These are phyloP conservation scores for Chionographis japonica DNA, from an alignment of 106 monocot species.

Conservation along the genomic window DNA sequence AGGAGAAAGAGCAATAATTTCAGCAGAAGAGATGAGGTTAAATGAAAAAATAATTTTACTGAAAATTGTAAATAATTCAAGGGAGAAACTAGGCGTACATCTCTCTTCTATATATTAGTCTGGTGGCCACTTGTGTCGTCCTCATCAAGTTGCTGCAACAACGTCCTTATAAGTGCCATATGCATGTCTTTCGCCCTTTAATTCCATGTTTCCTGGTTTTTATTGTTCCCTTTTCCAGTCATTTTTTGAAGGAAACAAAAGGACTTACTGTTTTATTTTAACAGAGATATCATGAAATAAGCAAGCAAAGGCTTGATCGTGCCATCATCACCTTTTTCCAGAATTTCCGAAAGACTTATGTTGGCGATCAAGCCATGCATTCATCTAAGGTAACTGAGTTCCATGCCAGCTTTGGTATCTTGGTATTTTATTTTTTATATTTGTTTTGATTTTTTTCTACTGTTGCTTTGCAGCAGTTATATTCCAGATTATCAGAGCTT, in stretches of 20 bases:
- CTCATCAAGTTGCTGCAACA: too few species aligned
- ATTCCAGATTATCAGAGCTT: constrained; percentile 87
- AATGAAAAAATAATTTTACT: too few species aligned
- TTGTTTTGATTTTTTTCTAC: constrained; percentile 6
- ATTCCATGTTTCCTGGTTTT: too few species aligned
- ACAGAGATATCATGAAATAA: constrained; percentile 87
- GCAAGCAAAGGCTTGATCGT: constrained; percentile 95
- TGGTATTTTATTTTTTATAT: constrained; percentile 7
- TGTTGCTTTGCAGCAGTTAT: constrained; percentile 73
- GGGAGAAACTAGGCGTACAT: too few species aligned
- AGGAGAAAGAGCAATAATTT: too few species aligned
- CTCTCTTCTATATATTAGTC: too few species aligned
- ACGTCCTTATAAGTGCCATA: too few species aligned
- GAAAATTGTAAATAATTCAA: too few species aligned
- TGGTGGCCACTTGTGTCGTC: too few species aligned
- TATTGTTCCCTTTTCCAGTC: neutral
- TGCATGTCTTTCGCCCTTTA: too few species aligned
- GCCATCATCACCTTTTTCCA: constrained; percentile 90
- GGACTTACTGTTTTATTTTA: neutral
- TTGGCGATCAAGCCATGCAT: constrained; percentile 98
- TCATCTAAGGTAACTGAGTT: constrained; percentile 72
- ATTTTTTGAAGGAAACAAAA: neutral
- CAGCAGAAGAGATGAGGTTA: too few species aligned
- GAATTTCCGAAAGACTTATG: constrained; percentile 95
- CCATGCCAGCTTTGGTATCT: neutral